Base-by-base conservation (phyloP, 1,139 yeast genomes). In the Pichia sp. region DNA sequence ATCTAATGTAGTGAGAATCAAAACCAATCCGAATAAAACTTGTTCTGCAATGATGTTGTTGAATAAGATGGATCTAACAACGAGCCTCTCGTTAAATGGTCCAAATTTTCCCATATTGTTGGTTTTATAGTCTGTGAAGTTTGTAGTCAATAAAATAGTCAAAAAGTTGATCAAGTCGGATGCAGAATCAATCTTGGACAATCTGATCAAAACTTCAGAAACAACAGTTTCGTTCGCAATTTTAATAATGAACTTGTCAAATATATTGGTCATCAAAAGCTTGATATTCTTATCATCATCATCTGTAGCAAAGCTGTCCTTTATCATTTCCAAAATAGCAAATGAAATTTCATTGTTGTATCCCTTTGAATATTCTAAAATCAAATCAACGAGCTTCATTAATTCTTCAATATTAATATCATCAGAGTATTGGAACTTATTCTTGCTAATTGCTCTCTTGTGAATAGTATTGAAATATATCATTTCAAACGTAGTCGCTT, bases 1-100 rank as follows among this genome's bases (percentile, higher is more conserved):
- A 44, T 71, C 75, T 34, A 71, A 66, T 1, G 74, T 67, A 22
- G 73, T 52, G 31, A 74, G 56, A 31, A 75, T 56, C 19, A 73
- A 57, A 19, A 68, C 46, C 5, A 71, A 42, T 5, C 68, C 67
- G 44, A 63, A 53, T 14, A 67, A 44, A 6, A 67, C 45, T 4
- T 60, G 62, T 36, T 54, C 56, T 38, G 62, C 58, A n/a, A 57
- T 39, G 3, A 55, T 35, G 4, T 65, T 34, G 6, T 60, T 53
- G 4, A 56, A 53, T 32, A 57, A 56, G 6, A 64, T 44, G 3
- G 61, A 52, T 4, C 61, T 52, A 1, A 54, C 32, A 10, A 67
- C 40, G 0, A 62, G 18, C 3, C 48, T 35, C 12, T 51, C 52
- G 14, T 61, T 63, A 4, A 58, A 34, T n/a, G 45, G 38, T 4